Evolutionary conservation across 2,329 filamentous ascomycete genomes (phyloP), one percentile per base, ranked within the genome.

Genomic region (Huntiella decipiens): DNA sequence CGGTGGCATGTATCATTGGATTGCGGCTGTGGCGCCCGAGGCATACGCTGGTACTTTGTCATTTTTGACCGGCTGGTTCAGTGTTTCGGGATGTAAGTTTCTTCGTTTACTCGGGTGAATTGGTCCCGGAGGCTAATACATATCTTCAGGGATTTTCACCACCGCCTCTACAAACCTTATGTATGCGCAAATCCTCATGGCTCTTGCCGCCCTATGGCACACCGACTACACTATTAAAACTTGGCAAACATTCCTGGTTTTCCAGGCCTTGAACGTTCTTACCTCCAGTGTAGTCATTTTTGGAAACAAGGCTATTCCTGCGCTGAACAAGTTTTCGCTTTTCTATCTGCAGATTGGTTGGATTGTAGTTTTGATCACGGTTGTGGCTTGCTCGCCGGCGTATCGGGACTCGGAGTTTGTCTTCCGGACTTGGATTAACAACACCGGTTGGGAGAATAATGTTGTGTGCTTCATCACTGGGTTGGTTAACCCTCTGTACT

Each of bases 1-100:
- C 44, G 66, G 66, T 16, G 66, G 66, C 38, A 66, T 67, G 64
- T 70, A 69, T 47, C 66, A 68, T 52, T 69, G 66, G 66, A 65
- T 66, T 35, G 65, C 65, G 5, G 64, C 63, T 1, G 59, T 69
- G 19, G 63, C 66, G 3, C 66, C 66, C 0, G 37, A 37, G 13
- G 33, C 35, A 28, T 41, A 44, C 10, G 39, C 36, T 19, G 45
- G 48, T 12, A 48, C 48, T 4, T 34, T 50, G 4, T 46, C 48
- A 4, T 47, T 48, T 41, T 32, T 48, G 11, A 50, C 45, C 4
- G 48, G 48, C 3, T 49, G 47, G 47, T 46, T 49, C 28, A 46
- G 47, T 38, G 44, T 49, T 16, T 49, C 47, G 2, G 47, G 44
- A 32, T 49, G 47, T 49, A 46, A 46, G 47, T 45, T 17, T 36